Evolutionary conservation across 2,329 filamentous ascomycete species (phyloP).

Genomic region (Verticillium tricorpus): DNA sequence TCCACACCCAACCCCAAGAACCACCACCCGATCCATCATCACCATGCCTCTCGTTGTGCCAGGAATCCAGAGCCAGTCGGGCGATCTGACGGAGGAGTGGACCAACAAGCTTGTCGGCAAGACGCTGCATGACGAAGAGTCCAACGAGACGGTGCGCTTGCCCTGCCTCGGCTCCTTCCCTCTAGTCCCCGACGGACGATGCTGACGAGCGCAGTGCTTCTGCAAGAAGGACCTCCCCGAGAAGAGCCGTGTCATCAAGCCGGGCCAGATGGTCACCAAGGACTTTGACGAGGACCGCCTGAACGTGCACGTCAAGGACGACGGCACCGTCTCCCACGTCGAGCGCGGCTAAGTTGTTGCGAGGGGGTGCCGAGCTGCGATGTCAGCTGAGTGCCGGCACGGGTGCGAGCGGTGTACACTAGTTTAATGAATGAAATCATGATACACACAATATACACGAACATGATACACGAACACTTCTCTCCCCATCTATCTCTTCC

Average conservation of each 20-base stretch:
- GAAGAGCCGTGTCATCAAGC: constrained; percentile 50
- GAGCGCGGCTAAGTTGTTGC: constrained; percentile 39
- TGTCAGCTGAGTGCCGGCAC: neutral
- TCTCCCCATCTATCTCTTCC: neutral
- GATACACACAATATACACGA: neutral
- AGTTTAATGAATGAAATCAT: neutral
- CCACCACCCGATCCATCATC: constrained; percentile 1
- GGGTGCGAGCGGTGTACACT: neutral
- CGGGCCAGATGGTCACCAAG: constrained; percentile 53
- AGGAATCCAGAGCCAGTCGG: constrained; percentile 44
- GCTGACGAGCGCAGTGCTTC: constrained; percentile 41
- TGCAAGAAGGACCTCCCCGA: constrained; percentile 56
- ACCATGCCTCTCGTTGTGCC: constrained; percentile 64
- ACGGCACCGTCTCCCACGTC: constrained; percentile 58
- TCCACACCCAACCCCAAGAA: neutral
- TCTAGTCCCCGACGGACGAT: neutral
- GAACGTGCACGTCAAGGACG: constrained; percentile 55
- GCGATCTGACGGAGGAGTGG: constrained; percentile 53
- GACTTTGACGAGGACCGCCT: constrained; percentile 51
- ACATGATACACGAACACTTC: no score
- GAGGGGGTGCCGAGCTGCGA: no score
- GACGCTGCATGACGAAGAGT: constrained; percentile 48
- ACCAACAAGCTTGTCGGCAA: constrained; percentile 59
- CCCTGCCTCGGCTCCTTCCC: neutral
- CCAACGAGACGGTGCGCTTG: constrained; percentile 48